Base-by-base conservation (phyloP, 2,329 filamentous ascomycete species). In the Calonectria multiphialidica region DNA sequence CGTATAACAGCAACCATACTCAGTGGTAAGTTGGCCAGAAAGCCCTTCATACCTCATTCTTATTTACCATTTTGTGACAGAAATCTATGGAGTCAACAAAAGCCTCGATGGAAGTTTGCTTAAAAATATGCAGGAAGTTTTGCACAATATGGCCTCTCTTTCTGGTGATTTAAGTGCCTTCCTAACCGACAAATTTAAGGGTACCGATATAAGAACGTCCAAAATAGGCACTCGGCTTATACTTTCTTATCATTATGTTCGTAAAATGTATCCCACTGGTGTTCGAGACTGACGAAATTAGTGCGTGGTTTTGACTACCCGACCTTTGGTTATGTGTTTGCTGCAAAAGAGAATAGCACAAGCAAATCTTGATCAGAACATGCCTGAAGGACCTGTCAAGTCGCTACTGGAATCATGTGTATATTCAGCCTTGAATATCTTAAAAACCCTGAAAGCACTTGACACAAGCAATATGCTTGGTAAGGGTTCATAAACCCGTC, bases 21-120 rank as follows among this genome's bases (percentile, higher is more conserved):
- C 5, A 45, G 25, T 5, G 47, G 64, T 66, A 42, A 28, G 50
- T 16, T 5, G 10, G 5, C 4, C 6, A 2, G 1, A 3, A 13
- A 15, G n/a, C 21, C 30, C 3, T 35, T 21, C 2, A 3, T 5
- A 15, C 8, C 10, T 10, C 0, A 23, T 13, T 7, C 10, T 37
- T 35, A 21, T 30, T 35, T n/a, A 6, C 12, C 10, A 6, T 7
- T 8, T 15, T 6, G 0, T 0, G n/a, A 2, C 1, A 71, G 65
- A 59, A 2, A 35, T 71, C 10, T 71, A 71, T 16, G 69, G 69
- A 9, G 69, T 68, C 10, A 55, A 68, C 35, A 50, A 49, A 25
- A 47, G 67, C 30, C 61, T 63, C 8, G 64, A 71, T 7, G 55
- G 69, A 10, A 59, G 35, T 44, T 23, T 72, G 6, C 65, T 72